Percentiles rank a stretch among this genome's conserved stretches.
These are phyloP conservation scores for Rubia peregrina DNA, from an alignment of 305 asterid species.

Conservation along the genomic window DNA sequence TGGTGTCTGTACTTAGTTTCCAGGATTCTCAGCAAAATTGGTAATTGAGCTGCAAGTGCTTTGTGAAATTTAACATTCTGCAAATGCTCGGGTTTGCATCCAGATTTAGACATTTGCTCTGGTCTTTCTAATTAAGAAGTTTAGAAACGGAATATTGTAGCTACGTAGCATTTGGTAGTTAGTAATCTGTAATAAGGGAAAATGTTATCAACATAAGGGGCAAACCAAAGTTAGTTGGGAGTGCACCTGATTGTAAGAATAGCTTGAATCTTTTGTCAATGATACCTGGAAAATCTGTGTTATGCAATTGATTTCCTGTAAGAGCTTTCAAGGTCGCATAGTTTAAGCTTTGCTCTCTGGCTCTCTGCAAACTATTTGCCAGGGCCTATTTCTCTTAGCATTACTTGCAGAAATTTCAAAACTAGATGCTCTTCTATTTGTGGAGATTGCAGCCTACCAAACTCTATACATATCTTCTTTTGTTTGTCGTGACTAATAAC, in stretches of 20 bases:
- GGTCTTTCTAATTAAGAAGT: neutral
- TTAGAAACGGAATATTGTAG: neutral
- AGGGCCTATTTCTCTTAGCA: neutral
- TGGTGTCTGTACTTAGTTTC: neutral
- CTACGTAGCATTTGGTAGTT: neutral
- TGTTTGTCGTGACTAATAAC: neutral
- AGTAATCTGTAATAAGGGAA: neutral
- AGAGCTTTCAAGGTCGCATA: too few species aligned
- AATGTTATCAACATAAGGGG: neutral
- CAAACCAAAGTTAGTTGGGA: neutral
- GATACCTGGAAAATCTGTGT: neutral
- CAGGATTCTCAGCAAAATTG: constrained; percentile 2
- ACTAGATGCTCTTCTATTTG: neutral
- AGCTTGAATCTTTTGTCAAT: neutral
- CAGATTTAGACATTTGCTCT: neutral
- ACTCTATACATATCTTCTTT: neutral
- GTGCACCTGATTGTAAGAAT: neutral
- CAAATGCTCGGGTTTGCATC: neutral
- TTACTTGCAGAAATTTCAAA: neutral
- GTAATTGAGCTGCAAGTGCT: neutral
- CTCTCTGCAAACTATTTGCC: neutral
- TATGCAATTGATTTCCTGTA: neutral
- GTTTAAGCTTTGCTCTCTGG: too few species aligned
- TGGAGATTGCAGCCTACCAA: neutral
- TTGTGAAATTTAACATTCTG: neutral